These are phyloP conservation scores for Trichoderma atroviride DNA, from an alignment of 2,329 filamentous ascomycete genomes.

Conservation along the genomic window DNA sequence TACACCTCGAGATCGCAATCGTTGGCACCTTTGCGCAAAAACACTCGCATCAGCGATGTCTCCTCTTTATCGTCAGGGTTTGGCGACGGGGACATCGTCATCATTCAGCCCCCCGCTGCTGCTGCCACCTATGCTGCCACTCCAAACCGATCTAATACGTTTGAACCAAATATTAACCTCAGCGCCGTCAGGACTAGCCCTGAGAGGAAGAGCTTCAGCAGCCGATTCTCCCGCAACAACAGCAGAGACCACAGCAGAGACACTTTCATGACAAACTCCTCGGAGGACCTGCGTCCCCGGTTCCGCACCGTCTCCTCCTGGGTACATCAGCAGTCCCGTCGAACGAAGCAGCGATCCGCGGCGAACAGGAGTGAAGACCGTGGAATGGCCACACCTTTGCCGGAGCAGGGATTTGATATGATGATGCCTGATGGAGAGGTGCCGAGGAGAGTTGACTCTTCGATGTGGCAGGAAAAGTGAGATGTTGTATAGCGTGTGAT, in stretches of 20 bases:
- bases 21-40: conserved; percentile 32
- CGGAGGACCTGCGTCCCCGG: conserved; percentile 56
- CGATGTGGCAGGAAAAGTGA: conserved; percentile 7
- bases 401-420: conserved; percentile 51
- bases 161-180: conserved; percentile 9
- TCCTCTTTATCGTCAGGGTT: conserved; percentile 68
- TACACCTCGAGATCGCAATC: conserved; percentile 28
- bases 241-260: conserved; percentile 48
- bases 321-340: conserved; percentile 65
- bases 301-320: conserved; percentile 64
- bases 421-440: conserved; percentile 56
- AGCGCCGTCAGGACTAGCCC: conserved; percentile 10
- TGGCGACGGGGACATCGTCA: conserved; percentile 62
- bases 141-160: conserved; percentile 16
- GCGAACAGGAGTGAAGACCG: conserved; percentile 35
- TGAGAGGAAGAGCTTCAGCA: conserved; percentile 9
- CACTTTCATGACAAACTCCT: conserved; percentile 56
- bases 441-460: conserved; percentile 46
- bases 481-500: not conserved
- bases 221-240: conserved; percentile 26
- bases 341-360: conserved; percentile 51
- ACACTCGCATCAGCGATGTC: conserved; percentile 49
- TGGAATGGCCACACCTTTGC: conserved; percentile 46
- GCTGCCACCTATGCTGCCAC: conserved; percentile 3
- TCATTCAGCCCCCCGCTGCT: conserved; percentile 39